Percentiles rank a stretch among this genome's conserved stretches.
phyloP scores from a whole-genome alignment of 306 rosid species.

The Rubus parviflorus region DNA sequence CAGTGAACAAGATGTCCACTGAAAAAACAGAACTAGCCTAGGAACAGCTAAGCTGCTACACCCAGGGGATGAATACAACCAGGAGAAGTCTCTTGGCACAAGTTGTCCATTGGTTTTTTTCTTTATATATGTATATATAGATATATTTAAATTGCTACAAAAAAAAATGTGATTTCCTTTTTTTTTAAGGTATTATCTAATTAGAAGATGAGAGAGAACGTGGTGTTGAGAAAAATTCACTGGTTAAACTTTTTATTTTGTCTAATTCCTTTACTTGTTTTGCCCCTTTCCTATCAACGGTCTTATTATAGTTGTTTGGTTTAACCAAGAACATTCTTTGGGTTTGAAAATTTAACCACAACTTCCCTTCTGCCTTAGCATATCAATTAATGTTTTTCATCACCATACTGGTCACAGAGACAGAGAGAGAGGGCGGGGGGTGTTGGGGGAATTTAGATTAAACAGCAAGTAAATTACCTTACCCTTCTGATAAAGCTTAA shows the following conservation, averaged over 20 bases:
- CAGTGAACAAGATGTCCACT: no score
- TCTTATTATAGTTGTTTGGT: background rate
- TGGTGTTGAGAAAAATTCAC: background rate
- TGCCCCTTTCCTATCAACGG: background rate
- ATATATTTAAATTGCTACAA: no score
- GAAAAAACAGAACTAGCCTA: no score
- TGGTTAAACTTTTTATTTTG: background rate
- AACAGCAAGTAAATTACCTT: constrained; percentile 19
- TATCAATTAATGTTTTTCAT: background rate
- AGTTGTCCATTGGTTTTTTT: background rate
- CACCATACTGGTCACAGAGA: background rate
- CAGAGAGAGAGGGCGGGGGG: constrained; percentile 28
- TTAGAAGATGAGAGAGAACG: background rate
- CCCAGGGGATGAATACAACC: no score
- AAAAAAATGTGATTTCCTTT: background rate
- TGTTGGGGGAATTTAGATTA: no score
- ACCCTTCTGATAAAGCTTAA: constrained; percentile 77
- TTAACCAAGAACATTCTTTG: background rate
- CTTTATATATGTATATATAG: background rate
- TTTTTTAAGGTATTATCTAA: background rate
- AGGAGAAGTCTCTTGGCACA: background rate
- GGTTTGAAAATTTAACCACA: background rate
- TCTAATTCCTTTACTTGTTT: background rate
- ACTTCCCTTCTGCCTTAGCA: background rate
- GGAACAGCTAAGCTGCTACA: no score